A percentile compares a stretch with the other conserved stretches of the same genome.
Evolutionary conservation across 2,329 filamentous ascomycete genomes (phyloP).

Genomic region (Aspergillus sp.): DNA sequence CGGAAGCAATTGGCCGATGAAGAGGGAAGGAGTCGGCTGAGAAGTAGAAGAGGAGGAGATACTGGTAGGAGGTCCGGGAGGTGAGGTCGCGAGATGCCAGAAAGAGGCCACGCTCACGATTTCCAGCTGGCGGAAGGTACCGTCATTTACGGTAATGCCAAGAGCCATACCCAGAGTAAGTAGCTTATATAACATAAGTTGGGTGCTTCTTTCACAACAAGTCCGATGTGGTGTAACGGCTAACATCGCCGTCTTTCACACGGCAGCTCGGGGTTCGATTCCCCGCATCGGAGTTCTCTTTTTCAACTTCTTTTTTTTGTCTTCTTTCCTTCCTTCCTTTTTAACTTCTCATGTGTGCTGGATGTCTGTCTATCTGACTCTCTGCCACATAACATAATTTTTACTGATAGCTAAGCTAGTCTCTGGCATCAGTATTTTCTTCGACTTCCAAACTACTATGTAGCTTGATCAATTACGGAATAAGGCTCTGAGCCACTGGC

Average conservation of each 20-base stretch:
- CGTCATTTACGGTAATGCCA: conserved; percentile 20
- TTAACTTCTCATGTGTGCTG: neutral
- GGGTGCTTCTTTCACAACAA: neutral
- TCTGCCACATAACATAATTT: too few relatives aligned
- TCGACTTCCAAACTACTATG: too few relatives aligned
- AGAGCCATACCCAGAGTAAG: neutral
- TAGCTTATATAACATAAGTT: neutral
- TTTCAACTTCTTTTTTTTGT: neutral
- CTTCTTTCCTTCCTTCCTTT: neutral
- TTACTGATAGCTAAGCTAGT: too few relatives aligned
- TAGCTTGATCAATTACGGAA: too few relatives aligned
- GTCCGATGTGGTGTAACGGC: conserved; percentile 15
- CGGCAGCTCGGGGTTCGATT: conserved; percentile 23
- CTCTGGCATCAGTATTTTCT: too few relatives aligned
- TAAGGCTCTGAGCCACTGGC: too few relatives aligned
- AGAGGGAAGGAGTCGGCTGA: conserved; percentile 14
- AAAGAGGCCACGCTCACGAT: conserved; percentile 33
- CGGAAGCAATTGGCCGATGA: conserved; percentile 11
- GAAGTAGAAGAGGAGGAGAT: conserved; percentile 7
- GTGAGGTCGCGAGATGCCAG: conserved; percentile 24
- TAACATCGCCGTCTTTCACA: conserved; percentile 18
- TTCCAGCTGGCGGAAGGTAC: conserved; percentile 15
- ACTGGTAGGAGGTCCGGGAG: conserved; percentile 14
- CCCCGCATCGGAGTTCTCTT: conserved; percentile 31
- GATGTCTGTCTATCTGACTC: neutral